Evolutionary conservation across 2,329 filamentous ascomycete genomes (phyloP).

Genomic region (Epichloe baconii): DNA sequence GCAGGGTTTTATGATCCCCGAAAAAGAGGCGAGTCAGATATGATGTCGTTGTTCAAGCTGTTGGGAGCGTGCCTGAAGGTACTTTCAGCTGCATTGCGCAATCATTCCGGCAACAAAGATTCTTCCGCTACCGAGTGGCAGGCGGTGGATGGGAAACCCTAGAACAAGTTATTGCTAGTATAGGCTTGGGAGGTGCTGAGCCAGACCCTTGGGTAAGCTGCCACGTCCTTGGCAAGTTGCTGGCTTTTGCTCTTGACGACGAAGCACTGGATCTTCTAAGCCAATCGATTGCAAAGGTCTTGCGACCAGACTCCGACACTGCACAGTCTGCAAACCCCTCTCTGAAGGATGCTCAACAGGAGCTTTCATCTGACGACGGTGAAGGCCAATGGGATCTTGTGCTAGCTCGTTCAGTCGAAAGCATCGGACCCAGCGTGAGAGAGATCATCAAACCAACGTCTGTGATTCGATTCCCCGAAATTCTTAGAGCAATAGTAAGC

Average conservation of each 20-base stretch:
- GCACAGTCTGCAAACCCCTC: conserved; percentile 1
- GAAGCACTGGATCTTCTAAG: conserved; percentile 61
- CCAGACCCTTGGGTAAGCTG: conserved; percentile 54
- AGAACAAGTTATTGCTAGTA: conserved; percentile 57
- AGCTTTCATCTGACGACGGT: conserved; percentile 1
- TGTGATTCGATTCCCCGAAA: conserved; percentile 46
- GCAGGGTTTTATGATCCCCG: conserved; percentile 64
- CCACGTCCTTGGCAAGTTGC: conserved; percentile 69
- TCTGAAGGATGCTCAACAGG: conserved; percentile 12
- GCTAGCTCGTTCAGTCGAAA: conserved; percentile 23
- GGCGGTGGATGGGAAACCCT: conserved; percentile 68
- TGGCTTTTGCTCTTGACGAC: conserved; percentile 71
- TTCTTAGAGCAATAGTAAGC: conserved; percentile 47
- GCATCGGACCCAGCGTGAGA: conserved; percentile 27
- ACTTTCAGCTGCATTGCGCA: conserved; percentile 60
- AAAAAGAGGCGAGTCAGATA: conserved; percentile 46
- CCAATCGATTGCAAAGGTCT: conserved; percentile 30
- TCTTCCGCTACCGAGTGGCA: conserved; percentile 66
- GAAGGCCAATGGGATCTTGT: conserved; percentile 27
- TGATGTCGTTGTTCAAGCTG: conserved; percentile 51
- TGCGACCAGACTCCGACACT: conserved; percentile 19
- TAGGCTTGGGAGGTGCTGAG: conserved; percentile 50
- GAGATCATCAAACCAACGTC: conserved; percentile 38
- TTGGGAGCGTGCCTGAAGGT: conserved; percentile 61
- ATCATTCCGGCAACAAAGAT: conserved; percentile 79